These are phyloP conservation scores for Davidsoniella eucalypti DNA, from an alignment of 2,329 filamentous ascomycete species.

Conservation along the genomic window DNA sequence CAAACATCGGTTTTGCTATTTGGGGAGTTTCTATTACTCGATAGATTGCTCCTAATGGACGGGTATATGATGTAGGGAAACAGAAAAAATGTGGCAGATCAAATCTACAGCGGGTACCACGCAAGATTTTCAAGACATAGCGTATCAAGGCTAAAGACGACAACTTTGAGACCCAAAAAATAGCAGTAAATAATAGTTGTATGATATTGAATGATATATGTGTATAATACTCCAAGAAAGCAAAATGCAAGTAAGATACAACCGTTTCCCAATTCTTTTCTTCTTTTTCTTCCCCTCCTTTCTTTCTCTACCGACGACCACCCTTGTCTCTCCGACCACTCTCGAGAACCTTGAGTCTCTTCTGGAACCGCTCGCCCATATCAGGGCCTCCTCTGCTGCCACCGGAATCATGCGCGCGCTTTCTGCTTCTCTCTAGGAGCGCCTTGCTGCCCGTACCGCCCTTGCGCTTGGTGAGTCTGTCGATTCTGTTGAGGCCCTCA, in stretches of 20 bases:
- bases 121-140: too few relatives aligned
- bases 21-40: constrained; percentile 7
- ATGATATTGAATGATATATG: background rate
- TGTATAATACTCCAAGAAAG: background rate
- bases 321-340: constrained; percentile 27
- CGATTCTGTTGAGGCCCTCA: constrained; percentile 74
- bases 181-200: background rate
- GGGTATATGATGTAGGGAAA: too few relatives aligned
- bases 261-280: background rate
- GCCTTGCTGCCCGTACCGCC: constrained; percentile 39
- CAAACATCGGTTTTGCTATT: background rate
- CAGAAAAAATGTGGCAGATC: too few relatives aligned
- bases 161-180: too few relatives aligned
- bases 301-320: constrained; percentile 13
- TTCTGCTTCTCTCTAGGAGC: constrained; percentile 69
- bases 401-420: constrained; percentile 53
- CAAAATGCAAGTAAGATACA: background rate
- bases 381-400: constrained; percentile 37
- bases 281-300: background rate
- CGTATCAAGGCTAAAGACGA: too few relatives aligned
- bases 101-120: too few relatives aligned
- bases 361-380: constrained; percentile 61
- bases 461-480: constrained; percentile 60
- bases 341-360: constrained; percentile 44
- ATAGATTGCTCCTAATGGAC: constrained; percentile 2